These are phyloP conservation scores for Smittium mucronatum DNA, from an alignment of 371 early-diverging fungal genomes.

Conservation along the genomic window DNA sequence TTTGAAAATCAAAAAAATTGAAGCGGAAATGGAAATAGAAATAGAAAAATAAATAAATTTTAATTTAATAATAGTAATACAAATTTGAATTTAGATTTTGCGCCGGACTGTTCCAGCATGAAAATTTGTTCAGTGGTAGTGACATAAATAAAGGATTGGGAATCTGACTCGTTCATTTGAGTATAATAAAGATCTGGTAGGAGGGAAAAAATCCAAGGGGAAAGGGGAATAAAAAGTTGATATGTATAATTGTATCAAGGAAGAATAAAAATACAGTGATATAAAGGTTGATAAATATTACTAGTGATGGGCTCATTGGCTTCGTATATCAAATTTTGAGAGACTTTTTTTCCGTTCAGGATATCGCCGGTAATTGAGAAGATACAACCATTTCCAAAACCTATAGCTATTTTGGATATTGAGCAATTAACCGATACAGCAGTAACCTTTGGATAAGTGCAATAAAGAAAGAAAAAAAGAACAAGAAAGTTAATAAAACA, in stretches of 20 bases:
- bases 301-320: slow-evolving; percentile 69
- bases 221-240: no score
- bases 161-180: no score
- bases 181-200: no score
- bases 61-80: not conserved
- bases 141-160: slow-evolving; percentile 17
- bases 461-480: no score
- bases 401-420: slow-evolving; percentile 75
- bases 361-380: slow-evolving; percentile 72
- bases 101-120: slow-evolving; percentile 19
- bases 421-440: slow-evolving; percentile 67
- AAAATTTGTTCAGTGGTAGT: slow-evolving; percentile 31
- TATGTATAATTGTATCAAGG: no score
- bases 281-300: not conserved
- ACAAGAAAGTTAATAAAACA: no score
- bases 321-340: slow-evolving; percentile 66
- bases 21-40: no score
- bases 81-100: slow-evolving; percentile 9
- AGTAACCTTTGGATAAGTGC: slow-evolving; percentile 58
- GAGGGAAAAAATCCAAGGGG: no score
- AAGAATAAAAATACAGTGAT: no score
- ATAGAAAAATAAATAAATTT: no score
- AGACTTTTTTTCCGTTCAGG: slow-evolving; percentile 56
- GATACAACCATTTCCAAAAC: slow-evolving; percentile 79
- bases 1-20: no score